These are phyloP conservation scores for Rhodocollybia butyracea DNA, from an alignment of 768 basidiomycete species.

Conservation along the genomic window DNA sequence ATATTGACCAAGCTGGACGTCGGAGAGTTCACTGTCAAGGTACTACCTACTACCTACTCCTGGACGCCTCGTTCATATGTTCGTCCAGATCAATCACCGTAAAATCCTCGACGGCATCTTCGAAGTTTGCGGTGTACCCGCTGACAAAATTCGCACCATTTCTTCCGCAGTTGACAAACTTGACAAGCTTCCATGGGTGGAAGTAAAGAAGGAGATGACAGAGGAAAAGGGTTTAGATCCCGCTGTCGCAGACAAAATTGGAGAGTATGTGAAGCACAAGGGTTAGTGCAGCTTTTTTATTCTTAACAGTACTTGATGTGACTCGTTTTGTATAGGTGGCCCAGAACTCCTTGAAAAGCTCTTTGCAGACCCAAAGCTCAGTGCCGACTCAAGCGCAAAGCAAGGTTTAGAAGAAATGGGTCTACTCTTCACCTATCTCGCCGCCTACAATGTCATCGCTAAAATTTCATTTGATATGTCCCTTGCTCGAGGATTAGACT, in stretches of 20 bases:
- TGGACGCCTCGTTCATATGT: too few species aligned
- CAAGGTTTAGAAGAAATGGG: constrained; percentile 86
- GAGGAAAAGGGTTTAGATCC: constrained; percentile 88
- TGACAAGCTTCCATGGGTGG: constrained; percentile 93
- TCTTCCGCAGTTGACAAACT: constrained; percentile 98
- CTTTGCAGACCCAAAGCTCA: constrained; percentile 58
- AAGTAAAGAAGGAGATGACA: constrained; percentile 96
- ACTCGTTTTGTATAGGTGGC: constrained; percentile 50
- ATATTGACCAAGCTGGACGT: constrained; percentile 82
- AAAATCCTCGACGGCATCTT: constrained; percentile 98
- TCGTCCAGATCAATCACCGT: constrained; percentile 80
- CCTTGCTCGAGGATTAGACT: constrained; percentile 95
- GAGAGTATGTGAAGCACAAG: constrained; percentile 95
- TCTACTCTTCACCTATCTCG: constrained; percentile 76
- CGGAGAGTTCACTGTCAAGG: constrained; percentile 94
- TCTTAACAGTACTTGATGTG: background rate
- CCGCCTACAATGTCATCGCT: constrained; percentile 74
- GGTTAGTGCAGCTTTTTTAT: constrained; percentile 40
- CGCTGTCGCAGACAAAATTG: constrained; percentile 86
- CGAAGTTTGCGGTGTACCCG: constrained; percentile 90
- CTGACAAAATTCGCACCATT: constrained; percentile 86
- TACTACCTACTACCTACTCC: constrained; percentile 18
- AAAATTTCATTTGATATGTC: constrained; percentile 96
- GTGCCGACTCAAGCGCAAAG: constrained; percentile 70
- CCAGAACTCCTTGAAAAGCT: constrained; percentile 72